Percentiles rank a stretch among this genome's conserved stretches.
phyloP scores from a whole-genome alignment of 2,329 filamentous ascomycete species.

The Colletotrichum euphorbiae region DNA sequence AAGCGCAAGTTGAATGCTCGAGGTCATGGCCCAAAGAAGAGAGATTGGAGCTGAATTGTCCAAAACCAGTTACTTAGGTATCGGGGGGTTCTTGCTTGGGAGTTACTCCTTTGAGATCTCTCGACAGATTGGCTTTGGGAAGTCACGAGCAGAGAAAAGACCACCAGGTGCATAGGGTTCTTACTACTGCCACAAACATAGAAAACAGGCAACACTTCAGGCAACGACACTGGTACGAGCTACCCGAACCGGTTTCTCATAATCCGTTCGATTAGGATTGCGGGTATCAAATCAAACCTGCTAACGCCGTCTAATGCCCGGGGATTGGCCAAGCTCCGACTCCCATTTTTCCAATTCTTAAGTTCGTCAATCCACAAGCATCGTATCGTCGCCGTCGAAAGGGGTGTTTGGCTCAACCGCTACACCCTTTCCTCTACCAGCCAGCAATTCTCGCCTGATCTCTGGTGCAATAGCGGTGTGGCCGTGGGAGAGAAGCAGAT shows the following conservation, averaged over 20 bases:
- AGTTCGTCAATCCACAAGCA: slow-evolving; percentile 73
- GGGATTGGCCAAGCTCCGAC: slow-evolving; percentile 35
- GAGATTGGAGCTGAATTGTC: too few species aligned
- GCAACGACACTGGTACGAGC: neutral
- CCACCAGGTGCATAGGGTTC: too few species aligned
- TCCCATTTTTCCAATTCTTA: slow-evolving; percentile 30
- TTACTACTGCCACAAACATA: too few species aligned
- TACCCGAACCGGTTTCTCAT: slow-evolving; percentile 14
- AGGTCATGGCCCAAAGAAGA: too few species aligned
- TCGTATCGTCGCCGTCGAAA: slow-evolving; percentile 88
- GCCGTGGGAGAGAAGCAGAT: slow-evolving; percentile 85
- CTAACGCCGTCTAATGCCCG: slow-evolving; percentile 39
- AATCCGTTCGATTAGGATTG: slow-evolving; percentile 39
- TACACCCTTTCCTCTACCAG: slow-evolving; percentile 86
- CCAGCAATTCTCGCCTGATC: slow-evolving; percentile 87
- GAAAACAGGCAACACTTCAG: neutral
- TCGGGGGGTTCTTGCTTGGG: too few species aligned
- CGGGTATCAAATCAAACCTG: slow-evolving; percentile 42
- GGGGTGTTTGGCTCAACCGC: slow-evolving; percentile 68
- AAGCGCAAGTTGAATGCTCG: neutral
- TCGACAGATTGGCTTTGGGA: too few species aligned
- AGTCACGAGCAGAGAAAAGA: too few species aligned
- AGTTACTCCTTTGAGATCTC: too few species aligned
- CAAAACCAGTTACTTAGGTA: too few species aligned
- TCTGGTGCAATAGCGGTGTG: slow-evolving; percentile 92